Evolutionary conservation across 805 yeast genomes (phyloP).

Genomic region (Monosporozyma siamensis): DNA sequence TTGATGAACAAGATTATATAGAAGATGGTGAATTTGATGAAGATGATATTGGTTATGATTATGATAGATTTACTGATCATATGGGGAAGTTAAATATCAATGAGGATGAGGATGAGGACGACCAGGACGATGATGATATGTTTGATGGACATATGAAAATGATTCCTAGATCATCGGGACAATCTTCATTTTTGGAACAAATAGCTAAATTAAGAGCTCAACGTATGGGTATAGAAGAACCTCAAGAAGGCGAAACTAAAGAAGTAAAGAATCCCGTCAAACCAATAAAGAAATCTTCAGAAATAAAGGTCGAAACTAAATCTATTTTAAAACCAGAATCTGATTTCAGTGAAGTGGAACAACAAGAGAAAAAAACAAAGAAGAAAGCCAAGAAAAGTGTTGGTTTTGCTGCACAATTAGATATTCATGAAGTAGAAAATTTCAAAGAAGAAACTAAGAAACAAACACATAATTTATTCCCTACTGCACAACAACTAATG

Average conservation of each 20-base stretch:
- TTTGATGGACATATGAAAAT: slow-evolving; percentile 14
- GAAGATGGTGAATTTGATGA: slow-evolving; percentile 19
- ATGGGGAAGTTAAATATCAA: slow-evolving; percentile 6
- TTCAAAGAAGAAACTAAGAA: slow-evolving; percentile 25
- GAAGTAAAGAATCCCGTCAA: neutral
- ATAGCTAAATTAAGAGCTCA: slow-evolving; percentile 11
- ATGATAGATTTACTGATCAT: slow-evolving; percentile 11
- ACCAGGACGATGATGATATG: slow-evolving; percentile 11
- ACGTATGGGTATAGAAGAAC: neutral
- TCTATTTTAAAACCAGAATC: neutral
- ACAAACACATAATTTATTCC: slow-evolving; percentile 18
- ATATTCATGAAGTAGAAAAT: slow-evolving; percentile 28
- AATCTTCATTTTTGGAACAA: slow-evolving; percentile 22
- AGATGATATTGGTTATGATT: slow-evolving; percentile 18
- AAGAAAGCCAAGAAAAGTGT: slow-evolving; percentile 21
- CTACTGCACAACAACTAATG: neutral
- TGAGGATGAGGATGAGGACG: slow-evolving; percentile 16
- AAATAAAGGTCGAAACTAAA: neutral
- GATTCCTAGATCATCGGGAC: slow-evolving; percentile 22
- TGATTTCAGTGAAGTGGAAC: slow-evolving; percentile 3
- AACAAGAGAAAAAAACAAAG: neutral
- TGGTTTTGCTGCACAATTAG: slow-evolving; percentile 27
- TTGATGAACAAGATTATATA: slow-evolving; percentile 28
- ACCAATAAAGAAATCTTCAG: neutral
- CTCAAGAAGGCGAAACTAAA: neutral